Percentiles rank a stretch among this genome's conserved stretches.
These are phyloP conservation scores for Nemania diffusa DNA, from an alignment of 2,329 filamentous ascomycete species.

Conservation along the genomic window DNA sequence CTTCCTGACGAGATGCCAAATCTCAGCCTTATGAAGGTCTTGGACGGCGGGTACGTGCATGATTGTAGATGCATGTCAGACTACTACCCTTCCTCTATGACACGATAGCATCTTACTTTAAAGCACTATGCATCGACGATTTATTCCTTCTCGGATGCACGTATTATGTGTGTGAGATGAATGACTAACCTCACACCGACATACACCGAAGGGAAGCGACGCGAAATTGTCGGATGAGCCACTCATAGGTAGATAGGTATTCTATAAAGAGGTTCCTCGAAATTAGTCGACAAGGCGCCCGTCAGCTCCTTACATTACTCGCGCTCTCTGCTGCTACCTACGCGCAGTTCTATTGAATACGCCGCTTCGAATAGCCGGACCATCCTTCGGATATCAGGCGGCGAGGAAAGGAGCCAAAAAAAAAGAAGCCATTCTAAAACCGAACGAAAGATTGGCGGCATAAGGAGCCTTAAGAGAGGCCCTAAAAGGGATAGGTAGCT, in stretches of 20 bases:
- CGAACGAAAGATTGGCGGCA: conserved; percentile 1
- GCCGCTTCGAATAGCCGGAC: neutral
- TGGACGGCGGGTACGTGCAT: conserved; percentile 34
- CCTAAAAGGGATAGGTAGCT: conserved; percentile 27
- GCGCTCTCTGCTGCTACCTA: neutral
- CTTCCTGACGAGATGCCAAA: conserved; percentile 12
- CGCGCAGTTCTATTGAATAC: neutral
- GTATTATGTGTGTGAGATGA: neutral
- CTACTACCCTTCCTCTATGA: conserved; percentile 25
- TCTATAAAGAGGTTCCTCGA: neutral
- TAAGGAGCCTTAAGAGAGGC: neutral
- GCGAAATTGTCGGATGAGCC: neutral
- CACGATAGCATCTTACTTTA: conserved; percentile 2
- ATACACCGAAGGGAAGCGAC: conserved; percentile 20
- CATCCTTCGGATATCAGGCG: neutral
- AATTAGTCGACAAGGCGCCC: neutral
- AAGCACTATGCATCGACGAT: neutral
- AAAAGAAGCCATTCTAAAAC: neutral
- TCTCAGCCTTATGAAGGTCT: conserved; percentile 35
- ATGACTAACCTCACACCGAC: conserved; percentile 5
- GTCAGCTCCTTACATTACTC: conserved; percentile 12
- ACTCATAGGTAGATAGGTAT: no score
- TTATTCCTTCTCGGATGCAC: neutral
- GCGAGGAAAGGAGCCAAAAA: neutral
- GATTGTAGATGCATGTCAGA: conserved; percentile 34